These are phyloP conservation scores for Biscogniauxia mediterranea DNA, from an alignment of 2,329 filamentous ascomycete species.

Conservation along the genomic window DNA sequence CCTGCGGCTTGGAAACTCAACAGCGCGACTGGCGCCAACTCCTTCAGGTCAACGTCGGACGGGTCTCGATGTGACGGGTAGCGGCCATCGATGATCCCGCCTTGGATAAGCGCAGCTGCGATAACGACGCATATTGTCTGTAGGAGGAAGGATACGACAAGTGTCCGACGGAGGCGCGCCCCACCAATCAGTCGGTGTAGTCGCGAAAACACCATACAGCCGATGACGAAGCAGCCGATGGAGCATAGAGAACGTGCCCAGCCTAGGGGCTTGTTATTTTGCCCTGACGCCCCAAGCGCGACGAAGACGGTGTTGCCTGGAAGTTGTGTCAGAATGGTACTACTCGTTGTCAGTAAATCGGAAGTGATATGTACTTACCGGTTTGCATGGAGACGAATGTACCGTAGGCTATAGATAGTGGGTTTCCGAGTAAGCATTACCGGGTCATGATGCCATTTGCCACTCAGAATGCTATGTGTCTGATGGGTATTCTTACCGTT, in stretches of 20 bases:
- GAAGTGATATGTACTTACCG: constrained; percentile 16
- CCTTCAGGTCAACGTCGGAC: constrained; percentile 25
- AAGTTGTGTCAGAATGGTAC: not conserved
- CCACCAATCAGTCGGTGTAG: constrained; percentile 31
- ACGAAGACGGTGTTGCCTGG: constrained; percentile 43
- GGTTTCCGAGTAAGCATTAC: not conserved
- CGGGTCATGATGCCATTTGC: not conserved
- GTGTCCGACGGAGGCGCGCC: constrained; percentile 27
- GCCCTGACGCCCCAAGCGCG: constrained; percentile 39
- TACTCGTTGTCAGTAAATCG: too few relatives aligned
- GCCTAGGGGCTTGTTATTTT: constrained; percentile 39
- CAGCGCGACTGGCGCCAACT: constrained; percentile 39
- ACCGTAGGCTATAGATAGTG: constrained; percentile 34
- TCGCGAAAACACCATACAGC: constrained; percentile 39
- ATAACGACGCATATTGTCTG: constrained; percentile 29
- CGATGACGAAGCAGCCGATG: constrained; percentile 41
- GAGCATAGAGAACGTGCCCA: constrained; percentile 44
- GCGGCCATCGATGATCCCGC: constrained; percentile 28
- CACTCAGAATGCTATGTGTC: too few relatives aligned
- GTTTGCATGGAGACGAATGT: constrained; percentile 44
- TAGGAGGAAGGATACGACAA: constrained; percentile 27
- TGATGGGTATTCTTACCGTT: constrained; percentile 19
- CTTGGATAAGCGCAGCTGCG: constrained; percentile 30
- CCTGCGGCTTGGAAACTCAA: constrained; percentile 56
- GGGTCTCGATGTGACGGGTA: constrained; percentile 28